Percentiles rank a stretch among this genome's conserved stretches.
phyloP scores from a whole-genome alignment of 2,329 filamentous ascomycete species.

The Plectosphaerella sp. region DNA sequence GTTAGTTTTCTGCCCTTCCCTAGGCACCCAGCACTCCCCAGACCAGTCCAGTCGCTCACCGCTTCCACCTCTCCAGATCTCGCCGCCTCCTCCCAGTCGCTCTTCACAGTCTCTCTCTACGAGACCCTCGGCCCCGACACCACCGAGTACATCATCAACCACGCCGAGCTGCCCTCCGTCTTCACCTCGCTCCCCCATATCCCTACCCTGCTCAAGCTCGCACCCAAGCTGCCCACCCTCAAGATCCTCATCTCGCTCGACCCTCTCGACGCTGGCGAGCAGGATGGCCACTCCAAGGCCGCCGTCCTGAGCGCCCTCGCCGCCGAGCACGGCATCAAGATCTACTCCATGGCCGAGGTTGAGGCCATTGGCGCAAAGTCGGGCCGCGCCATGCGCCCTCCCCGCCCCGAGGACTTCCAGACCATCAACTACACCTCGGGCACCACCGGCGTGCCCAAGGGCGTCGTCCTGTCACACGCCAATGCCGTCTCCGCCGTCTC shows the following conservation, averaged over 20 bases:
- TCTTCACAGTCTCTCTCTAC: slow-evolving; percentile 91
- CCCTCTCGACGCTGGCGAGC: slow-evolving; percentile 74
- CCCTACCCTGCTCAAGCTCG: slow-evolving; percentile 73
- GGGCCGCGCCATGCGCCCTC: slow-evolving; percentile 66
- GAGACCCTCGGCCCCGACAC: slow-evolving; percentile 90
- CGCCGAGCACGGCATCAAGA: slow-evolving; percentile 65
- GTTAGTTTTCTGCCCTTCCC: slow-evolving; percentile 31
- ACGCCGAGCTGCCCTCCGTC: slow-evolving; percentile 71
- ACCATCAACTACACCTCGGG: slow-evolving; percentile 93
- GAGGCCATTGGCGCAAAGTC: slow-evolving; percentile 73
- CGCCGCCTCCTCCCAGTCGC: slow-evolving; percentile 77
- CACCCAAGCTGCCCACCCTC: slow-evolving; percentile 68
- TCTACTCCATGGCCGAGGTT: slow-evolving; percentile 76
- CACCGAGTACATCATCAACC: slow-evolving; percentile 94
- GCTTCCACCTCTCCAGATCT: slow-evolving; percentile 54
- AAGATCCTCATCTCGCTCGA: slow-evolving; percentile 90
- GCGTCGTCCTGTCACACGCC: slow-evolving; percentile 75
- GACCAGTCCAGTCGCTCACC: not conserved
- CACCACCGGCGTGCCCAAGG: slow-evolving; percentile 79
- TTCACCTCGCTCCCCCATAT: slow-evolving; percentile 78
- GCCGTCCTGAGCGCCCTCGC: slow-evolving; percentile 74
- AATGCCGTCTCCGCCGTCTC: slow-evolving; percentile 73
- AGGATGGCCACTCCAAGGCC: slow-evolving; percentile 71
- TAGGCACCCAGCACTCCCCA: not conserved
- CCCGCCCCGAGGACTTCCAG: slow-evolving; percentile 68